phyloP scores from a whole-genome alignment of 441 rosid genomes.

The Jatropha multifida region DNA sequence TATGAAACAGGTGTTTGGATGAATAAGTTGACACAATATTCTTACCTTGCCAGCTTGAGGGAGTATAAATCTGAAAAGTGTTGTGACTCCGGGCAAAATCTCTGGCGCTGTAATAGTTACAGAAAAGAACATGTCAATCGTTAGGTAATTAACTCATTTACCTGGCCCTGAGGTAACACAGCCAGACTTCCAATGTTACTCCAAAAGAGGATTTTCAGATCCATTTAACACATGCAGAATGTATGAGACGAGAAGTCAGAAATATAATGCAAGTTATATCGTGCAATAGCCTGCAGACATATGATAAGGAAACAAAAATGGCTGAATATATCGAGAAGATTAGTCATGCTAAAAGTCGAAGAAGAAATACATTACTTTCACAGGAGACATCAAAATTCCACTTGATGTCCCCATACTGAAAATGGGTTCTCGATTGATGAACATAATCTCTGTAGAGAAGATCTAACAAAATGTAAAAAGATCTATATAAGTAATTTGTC shows the following conservation, averaged over 20 bases:
- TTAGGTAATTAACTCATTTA: neutral
- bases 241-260: neutral
- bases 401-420: conserved; percentile 29
- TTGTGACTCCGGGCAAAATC: conserved; percentile 46
- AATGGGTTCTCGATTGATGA: conserved; percentile 38
- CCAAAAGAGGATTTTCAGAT: neutral
- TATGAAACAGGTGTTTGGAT: neutral
- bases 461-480: conserved; percentile 30
- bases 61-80: conserved; percentile 36
- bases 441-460: conserved; percentile 56
- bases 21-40: neutral
- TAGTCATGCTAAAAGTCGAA: neutral
- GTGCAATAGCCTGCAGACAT: neutral
- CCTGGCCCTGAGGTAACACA: neutral
- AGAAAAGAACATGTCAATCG: conserved; percentile 1
- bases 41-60: conserved; percentile 52
- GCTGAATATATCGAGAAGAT: neutral
- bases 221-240: neutral
- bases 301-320: neutral
- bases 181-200: neutral
- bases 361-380: conserved; percentile 35
- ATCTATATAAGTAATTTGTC: neutral
- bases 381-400: conserved; percentile 49
- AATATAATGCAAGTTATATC: neutral
- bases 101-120: conserved; percentile 38